These are phyloP conservation scores for Eucalyptus curtisii DNA, from an alignment of 345 rosid genomes.

Conservation along the genomic window DNA sequence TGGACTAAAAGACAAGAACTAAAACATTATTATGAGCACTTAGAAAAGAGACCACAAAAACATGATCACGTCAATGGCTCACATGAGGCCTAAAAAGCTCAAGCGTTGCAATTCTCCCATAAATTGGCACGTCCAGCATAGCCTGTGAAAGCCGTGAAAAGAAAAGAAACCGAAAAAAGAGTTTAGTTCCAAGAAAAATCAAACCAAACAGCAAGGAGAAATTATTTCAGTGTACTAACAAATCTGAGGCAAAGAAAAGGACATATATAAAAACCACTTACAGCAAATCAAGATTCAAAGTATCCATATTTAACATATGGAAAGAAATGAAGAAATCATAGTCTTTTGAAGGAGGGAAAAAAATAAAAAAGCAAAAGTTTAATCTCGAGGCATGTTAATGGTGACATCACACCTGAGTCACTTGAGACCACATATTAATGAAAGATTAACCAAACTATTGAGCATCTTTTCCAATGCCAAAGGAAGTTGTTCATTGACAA, in stretches of 20 bases:
- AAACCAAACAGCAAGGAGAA: background rate
- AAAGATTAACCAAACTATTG: background rate
- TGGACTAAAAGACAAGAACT: background rate
- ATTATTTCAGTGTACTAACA: background rate
- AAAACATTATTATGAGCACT: background rate
- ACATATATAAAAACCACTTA: background rate
- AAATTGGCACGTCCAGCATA: conserved; percentile 82
- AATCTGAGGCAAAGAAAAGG: background rate
- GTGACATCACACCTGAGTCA: background rate
- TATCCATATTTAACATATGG: background rate
- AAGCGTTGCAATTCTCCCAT: conserved; percentile 89
- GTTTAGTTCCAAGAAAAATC: background rate
- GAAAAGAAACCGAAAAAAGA: background rate
- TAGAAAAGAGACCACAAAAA: background rate
- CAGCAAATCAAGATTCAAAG: background rate
- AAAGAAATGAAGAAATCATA: background rate
- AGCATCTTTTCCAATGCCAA: background rate
- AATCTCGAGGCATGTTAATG: background rate
- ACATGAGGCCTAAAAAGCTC: conserved; percentile 94
- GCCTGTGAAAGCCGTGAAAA: conserved; percentile 23
- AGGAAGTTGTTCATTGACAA: background rate
- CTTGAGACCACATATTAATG: background rate
- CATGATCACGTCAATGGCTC: conserved; percentile 10
- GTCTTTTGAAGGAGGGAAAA: background rate
- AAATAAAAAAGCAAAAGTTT: background rate